Evolutionary conservation across 495 filamentous ascomycete genomes (phyloP), one percentile per base, ranked within the genome.

Genomic region (Geopyxis carbonaria): DNA sequence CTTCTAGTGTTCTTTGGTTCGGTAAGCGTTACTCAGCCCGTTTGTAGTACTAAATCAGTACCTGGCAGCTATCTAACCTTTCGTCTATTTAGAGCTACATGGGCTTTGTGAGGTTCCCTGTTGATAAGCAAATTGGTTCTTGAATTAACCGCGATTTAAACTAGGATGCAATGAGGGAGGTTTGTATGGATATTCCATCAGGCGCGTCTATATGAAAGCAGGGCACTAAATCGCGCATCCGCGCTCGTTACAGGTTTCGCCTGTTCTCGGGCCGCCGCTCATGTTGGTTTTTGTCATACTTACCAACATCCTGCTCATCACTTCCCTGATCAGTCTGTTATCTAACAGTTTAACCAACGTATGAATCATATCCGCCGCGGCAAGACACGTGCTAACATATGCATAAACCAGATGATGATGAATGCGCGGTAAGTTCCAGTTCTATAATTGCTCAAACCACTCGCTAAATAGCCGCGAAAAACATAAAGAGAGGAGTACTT

Each of bases 251-350:
- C 36, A 64, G 57, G 64, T 71, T 53, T 65, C 63, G 44, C 65
- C 61, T n/a, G 51, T 60, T 32, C 59, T 70, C 24, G 69, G 78
- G 3, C 75, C 77, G 21, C 75, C 76, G 29, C 61, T 81, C 14
- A 83, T 83, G 78, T 61, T 79, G 38, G 42, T 29, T 47, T 93
- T 93, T 53, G 71, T 93, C 22, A 78, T 69, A 22, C 66, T 94
- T 57, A 91, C 80, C 45, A 91, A 87, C 46, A 83, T 93, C 40
- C 67, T 93, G 10, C 66, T 94, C n/a, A 76, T 91, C 47, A 89
- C 86, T 27, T 87, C 80, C 11, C 64, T 93, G 42, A 89, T 93
- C 40, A 84, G 80, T 66, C 73, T 94, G 59, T 72, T 94, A 46
- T 87, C 80, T 48, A 86, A 91, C 64, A 83, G 75, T 53, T 73